Evolutionary conservation across 2,329 filamentous ascomycete species (phyloP), one percentile per base, ranked within the genome.

Genomic region (Pseudophaeomoniella oleicola): DNA sequence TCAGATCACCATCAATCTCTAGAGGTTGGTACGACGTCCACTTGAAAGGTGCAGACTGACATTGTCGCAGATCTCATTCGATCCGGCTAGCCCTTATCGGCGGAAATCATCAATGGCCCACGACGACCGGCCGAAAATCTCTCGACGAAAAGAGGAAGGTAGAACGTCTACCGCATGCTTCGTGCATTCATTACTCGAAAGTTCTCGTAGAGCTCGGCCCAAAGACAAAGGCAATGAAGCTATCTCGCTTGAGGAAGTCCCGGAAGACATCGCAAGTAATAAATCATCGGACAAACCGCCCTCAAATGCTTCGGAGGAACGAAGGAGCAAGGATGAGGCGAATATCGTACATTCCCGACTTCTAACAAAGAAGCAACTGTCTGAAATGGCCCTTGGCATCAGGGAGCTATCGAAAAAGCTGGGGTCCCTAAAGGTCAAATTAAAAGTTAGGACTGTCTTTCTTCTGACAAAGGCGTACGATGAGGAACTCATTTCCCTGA

Each of bases 321-420:
- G 13, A 50, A 55, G n/a, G 16, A 39, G 18, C 34, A 18, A 38
- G 16, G 52, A 61, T 1, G 47, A 55, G 36, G 49, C 51, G 15
- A 54, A 58, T 6, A 61, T 67, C 16, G 62, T 67, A 13, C 65
- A 76, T 39, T 78, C 74, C 40, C 72, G 88, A n/a, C 72, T 94
- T 35, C 67, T 96, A 46, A 94, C 87, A 2, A 96, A 96, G 64
- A 86, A 83, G 56, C 85, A 98, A 58, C 68, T 98, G 30, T 86
- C 81, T 11, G 90, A 96, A 50, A 96, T 98, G 88, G 87, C 88
- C 0, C 87, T 88, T 75, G 87, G 88, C 16, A 90, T 96, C 39
- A 71, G 90, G 34, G 85, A 94, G 58, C 64, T 98, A 40, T 88
- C 83, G 18, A 81, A 93, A 51, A 80, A 83, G 41, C 62, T 96